Evolutionary conservation across 2,329 filamentous ascomycete genomes (phyloP).

Genomic region (Sphaceloma murrayae): DNA sequence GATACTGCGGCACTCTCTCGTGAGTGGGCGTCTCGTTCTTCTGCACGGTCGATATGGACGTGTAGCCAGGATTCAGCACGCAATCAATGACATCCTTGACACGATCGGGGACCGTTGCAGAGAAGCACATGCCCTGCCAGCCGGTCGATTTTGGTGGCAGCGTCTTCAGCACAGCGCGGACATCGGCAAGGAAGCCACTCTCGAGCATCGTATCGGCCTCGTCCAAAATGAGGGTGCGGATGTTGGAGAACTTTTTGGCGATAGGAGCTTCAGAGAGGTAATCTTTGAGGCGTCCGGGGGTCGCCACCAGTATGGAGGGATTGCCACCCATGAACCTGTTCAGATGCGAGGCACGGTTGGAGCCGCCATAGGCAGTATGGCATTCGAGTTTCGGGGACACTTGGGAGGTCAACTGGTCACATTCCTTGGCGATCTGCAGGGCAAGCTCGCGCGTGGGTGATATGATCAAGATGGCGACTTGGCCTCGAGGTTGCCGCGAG

Average conservation of each 20-base stretch:
- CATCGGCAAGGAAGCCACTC: constrained; percentile 44
- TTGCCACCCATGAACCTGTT: constrained; percentile 57
- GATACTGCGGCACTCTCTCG: constrained; percentile 42
- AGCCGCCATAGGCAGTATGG: constrained; percentile 57
- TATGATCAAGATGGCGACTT: constrained; percentile 81
- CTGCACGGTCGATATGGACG: constrained; percentile 37
- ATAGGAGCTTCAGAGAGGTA: constrained; percentile 61
- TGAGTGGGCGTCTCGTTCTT: constrained; percentile 38
- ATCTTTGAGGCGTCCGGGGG: constrained; percentile 76
- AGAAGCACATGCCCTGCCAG: constrained; percentile 44
- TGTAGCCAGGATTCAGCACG: constrained; percentile 36
- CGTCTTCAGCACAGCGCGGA: constrained; percentile 42
- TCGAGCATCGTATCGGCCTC: constrained; percentile 83
- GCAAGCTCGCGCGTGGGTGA: constrained; percentile 62
- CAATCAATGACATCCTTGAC: constrained; percentile 37
- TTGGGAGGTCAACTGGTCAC: constrained; percentile 80
- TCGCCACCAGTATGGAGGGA: constrained; percentile 79
- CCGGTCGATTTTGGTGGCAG: constrained; percentile 43
- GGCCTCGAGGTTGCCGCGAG: constrained; percentile 61
- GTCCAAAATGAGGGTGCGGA: constrained; percentile 39
- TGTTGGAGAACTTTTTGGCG: constrained; percentile 37
- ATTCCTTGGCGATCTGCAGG: constrained; percentile 56
- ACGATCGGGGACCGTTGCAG: constrained; percentile 37
- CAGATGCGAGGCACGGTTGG: constrained; percentile 75
- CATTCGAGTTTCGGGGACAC: constrained; percentile 67